phyloP scores from a whole-genome alignment of 768 basidiomycete species.

The Boletus insuetus region DNA sequence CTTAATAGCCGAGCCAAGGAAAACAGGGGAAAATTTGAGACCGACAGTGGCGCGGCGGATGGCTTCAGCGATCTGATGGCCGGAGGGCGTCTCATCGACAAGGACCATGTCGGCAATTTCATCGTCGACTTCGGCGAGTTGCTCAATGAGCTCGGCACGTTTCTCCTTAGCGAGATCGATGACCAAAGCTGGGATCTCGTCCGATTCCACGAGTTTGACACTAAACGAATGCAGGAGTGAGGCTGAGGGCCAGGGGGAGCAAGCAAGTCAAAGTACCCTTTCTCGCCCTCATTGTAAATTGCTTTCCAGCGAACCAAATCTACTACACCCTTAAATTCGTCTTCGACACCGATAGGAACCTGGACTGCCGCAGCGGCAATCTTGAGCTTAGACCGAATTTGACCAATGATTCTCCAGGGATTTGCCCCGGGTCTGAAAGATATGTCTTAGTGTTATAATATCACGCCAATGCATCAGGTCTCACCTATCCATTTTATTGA shows the following conservation, averaged over 20 bases:
- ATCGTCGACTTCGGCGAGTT: constrained; percentile 95
- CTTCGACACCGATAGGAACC: constrained; percentile 90
- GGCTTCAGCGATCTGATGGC: constrained; percentile 73
- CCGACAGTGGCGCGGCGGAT: constrained; percentile 86
- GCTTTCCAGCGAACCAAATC: constrained; percentile 95
- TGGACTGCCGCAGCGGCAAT: constrained; percentile 95
- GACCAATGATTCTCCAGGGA: constrained; percentile 91
- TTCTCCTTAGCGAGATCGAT: constrained; percentile 76
- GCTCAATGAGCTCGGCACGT: constrained; percentile 88
- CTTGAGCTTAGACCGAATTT: constrained; percentile 87
- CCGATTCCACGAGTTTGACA: constrained; percentile 70
- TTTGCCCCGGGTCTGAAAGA: constrained; percentile 84
- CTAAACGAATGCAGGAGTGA: constrained; percentile 37
- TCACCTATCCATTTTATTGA: constrained; percentile 98
- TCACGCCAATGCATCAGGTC: not conserved
- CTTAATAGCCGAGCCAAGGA: constrained; percentile 95
- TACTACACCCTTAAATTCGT: constrained; percentile 85
- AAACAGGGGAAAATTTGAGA: constrained; percentile 94
- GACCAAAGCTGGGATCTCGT: constrained; percentile 83
- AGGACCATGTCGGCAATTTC: constrained; percentile 89
- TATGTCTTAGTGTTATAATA: not conserved
- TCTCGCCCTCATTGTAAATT: constrained; percentile 90
- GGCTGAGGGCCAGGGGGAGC: not conserved
- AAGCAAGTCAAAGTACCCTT: constrained; percentile 65
- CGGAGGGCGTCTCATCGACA: constrained; percentile 74